phyloP scores from a whole-genome alignment of 192 early-diverging fungal genomes.

The Entomortierella chlamydospora region DNA sequence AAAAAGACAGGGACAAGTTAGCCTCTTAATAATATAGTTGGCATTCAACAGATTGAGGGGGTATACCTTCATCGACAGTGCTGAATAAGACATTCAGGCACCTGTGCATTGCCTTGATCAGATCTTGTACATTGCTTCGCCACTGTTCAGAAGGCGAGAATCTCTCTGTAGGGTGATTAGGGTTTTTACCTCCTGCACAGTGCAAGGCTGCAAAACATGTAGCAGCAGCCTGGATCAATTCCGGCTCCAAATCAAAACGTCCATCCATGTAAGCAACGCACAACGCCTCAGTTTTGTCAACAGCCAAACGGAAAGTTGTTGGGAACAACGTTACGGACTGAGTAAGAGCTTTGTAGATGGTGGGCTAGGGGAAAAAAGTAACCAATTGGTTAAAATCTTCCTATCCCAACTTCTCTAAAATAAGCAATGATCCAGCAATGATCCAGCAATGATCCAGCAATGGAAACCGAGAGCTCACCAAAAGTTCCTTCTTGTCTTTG shows the following conservation, averaged over 20 bases:
- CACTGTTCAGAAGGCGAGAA: constrained; percentile 56
- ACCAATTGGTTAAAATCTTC: not conserved
- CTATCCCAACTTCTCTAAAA: too few species aligned
- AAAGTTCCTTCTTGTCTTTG: constrained; percentile 55
- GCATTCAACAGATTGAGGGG: not conserved
- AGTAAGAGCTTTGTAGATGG: constrained; percentile 57
- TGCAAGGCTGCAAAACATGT: constrained; percentile 59
- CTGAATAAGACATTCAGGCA: constrained; percentile 60
- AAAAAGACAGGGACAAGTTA: not conserved
- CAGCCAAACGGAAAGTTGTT: constrained; percentile 58
- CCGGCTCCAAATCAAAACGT: constrained; percentile 38
- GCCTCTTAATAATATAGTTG: not conserved
- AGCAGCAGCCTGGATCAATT: constrained; percentile 39
- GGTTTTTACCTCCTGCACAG: constrained; percentile 54
- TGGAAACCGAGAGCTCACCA: too few species aligned
- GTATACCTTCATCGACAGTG: constrained; percentile 66
- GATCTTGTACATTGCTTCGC: constrained; percentile 49
- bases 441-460: too few species aligned
- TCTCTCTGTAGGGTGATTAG: constrained; percentile 50
- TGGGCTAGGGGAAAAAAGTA: constrained; percentile 32
- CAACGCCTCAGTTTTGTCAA: constrained; percentile 57
- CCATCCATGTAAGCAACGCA: constrained; percentile 65
- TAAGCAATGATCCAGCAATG: too few species aligned
- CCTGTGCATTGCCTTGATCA: constrained; percentile 61
- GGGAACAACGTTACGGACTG: constrained; percentile 61